Percentiles rank a stretch among this genome's conserved stretches.
phyloP scores from a whole-genome alignment of 176 grass and related monocot genomes.

The Oryza nivara region DNA sequence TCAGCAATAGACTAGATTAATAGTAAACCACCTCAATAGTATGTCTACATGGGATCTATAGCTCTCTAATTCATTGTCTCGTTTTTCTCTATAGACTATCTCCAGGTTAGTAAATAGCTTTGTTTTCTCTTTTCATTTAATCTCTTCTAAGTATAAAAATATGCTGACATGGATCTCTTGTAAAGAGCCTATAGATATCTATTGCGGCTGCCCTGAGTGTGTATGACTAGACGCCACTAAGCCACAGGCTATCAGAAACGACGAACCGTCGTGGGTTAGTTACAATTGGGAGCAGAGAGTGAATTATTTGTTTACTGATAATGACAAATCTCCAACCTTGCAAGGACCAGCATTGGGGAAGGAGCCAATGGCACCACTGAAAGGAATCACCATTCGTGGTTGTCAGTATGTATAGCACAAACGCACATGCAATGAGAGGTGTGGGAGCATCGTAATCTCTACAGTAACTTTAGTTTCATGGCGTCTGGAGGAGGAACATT shows the following conservation, averaged over 20 bases:
- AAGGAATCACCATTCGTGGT: neutral
- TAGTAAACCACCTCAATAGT: too few species aligned
- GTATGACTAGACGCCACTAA: neutral
- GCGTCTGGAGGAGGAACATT: conserved; percentile 13
- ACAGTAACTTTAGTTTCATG: neutral
- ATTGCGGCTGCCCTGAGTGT: too few species aligned
- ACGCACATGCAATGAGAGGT: conserved; percentile 5
- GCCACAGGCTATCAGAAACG: neutral
- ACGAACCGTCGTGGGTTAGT: conserved; percentile 23
- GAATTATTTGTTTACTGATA: conserved; percentile 21
- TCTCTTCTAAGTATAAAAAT: too few species aligned
- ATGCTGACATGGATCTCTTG: too few species aligned
- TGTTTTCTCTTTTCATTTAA: too few species aligned
- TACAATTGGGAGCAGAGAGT: neutral
- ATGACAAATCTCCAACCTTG: conserved; percentile 30
- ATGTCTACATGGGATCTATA: too few species aligned
- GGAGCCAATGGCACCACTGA: neutral
- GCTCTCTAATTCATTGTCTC: too few species aligned
- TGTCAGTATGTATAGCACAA: conserved; percentile 10
- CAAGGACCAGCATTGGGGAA: neutral
- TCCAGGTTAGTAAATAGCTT: too few species aligned
- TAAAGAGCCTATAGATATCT: too few species aligned
- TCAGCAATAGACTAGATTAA: too few species aligned
- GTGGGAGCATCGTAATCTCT: neutral
- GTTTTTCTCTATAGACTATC: too few species aligned